Conservation (phyloP, 2,329 filamentous ascomycete genomes). For the Epichloe hybrida region DNA sequence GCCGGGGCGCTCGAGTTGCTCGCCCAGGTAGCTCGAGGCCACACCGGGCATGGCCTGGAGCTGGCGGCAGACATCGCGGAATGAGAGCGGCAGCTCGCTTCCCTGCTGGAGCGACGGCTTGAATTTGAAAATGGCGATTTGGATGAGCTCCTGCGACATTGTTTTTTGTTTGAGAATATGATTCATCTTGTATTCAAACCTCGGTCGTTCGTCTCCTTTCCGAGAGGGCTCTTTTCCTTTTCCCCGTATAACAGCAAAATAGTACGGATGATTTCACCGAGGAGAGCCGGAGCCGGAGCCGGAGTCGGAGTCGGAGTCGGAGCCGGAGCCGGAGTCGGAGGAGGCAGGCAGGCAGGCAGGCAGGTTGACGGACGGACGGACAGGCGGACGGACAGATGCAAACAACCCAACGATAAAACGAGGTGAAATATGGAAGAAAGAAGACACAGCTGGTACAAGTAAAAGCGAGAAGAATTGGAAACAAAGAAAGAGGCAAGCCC, state of each 20-base stretch:
- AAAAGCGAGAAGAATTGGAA: background rate
- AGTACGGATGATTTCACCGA: background rate
- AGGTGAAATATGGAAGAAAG: too few species aligned
- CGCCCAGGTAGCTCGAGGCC: slow-evolving; percentile 20
- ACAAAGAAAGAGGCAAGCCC: background rate
- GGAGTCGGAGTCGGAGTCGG: too few species aligned
- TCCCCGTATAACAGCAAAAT: background rate
- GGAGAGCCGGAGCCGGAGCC: background rate
- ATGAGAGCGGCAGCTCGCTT: slow-evolving; percentile 8
- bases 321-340: too few species aligned
- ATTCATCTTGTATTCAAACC: background rate
- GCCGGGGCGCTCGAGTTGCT: slow-evolving; percentile 20
- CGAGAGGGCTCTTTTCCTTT: background rate
- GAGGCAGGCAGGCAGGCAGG: too few species aligned
- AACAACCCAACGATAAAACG: too few species aligned
- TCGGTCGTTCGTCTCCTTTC: background rate
- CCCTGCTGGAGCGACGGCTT: slow-evolving; percentile 14
- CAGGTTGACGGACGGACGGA: too few species aligned
- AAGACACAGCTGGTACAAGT: background rate
- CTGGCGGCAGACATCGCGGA: slow-evolving; percentile 13
- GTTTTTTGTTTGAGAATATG: slow-evolving; percentile 12
- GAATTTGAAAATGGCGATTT: slow-evolving; percentile 20
- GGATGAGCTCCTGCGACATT: slow-evolving; percentile 14
- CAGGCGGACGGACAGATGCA: too few species aligned
- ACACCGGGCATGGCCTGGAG: slow-evolving; percentile 21